phyloP scores from a whole-genome alignment of 768 basidiomycete genomes.

The Tylopilus sp. region DNA sequence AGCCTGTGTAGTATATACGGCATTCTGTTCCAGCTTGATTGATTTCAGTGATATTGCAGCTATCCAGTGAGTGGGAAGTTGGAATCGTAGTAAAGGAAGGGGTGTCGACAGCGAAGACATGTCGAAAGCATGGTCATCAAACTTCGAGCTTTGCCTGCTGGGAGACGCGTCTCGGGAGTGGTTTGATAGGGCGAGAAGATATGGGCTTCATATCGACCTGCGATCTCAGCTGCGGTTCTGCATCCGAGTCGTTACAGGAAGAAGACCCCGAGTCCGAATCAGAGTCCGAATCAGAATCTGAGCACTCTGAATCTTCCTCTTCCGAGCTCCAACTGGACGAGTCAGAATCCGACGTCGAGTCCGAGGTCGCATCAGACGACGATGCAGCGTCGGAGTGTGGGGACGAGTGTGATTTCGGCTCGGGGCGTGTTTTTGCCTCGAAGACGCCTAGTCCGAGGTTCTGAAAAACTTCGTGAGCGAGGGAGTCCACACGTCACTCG shows the following conservation, averaged over 20 bases:
- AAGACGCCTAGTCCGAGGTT: constrained; percentile 66
- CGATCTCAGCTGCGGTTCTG: constrained; percentile 12
- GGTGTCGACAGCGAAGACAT: too few relatives aligned
- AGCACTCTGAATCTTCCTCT: constrained; percentile 9
- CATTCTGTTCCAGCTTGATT: background rate
- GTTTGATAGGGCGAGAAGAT: constrained; percentile 43
- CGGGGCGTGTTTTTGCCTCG: constrained; percentile 35
- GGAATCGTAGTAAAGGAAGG: too few relatives aligned
- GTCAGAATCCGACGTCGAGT: constrained; percentile 11
- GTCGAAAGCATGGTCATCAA: too few relatives aligned
- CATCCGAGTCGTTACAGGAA: constrained; percentile 9
- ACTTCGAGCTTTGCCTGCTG: constrained; percentile 31
- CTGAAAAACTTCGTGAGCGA: constrained; percentile 30
- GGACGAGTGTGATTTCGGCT: constrained; percentile 1
- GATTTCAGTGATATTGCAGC: background rate
- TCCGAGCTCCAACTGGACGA: constrained; percentile 7
- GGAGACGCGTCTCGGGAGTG: constrained; percentile 42
- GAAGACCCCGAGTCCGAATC: background rate
- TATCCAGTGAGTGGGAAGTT: too few relatives aligned
- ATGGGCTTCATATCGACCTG: constrained; percentile 38
- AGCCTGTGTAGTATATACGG: constrained; percentile 6
- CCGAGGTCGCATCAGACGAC: background rate
- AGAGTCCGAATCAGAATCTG: constrained; percentile 1
- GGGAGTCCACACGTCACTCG: background rate
- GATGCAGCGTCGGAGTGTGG: constrained; percentile 14